These are phyloP conservation scores for Phaeomoniella chlamydospora DNA, from an alignment of 2,329 filamentous ascomycete species.

Conservation along the genomic window DNA sequence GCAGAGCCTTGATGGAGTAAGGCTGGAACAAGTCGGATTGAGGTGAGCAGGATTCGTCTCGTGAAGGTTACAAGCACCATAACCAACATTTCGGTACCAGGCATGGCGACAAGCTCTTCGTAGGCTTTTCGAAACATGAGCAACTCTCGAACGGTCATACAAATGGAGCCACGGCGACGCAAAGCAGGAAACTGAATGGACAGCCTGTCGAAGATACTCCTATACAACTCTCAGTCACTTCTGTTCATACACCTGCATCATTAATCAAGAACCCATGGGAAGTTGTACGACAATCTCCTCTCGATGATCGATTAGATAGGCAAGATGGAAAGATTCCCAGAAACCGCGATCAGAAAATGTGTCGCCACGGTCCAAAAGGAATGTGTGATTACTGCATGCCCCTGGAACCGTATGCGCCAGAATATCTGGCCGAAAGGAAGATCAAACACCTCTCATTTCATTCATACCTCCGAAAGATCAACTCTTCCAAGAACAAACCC, in stretches of 20 bases:
- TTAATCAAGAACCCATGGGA: slow-evolving; percentile 87
- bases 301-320: slow-evolving; percentile 79
- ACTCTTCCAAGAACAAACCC: slow-evolving; percentile 89
- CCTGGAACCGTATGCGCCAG: slow-evolving; percentile 79
- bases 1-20: slow-evolving; percentile 35
- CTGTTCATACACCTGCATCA: slow-evolving; percentile 18
- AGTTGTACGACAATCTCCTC: slow-evolving; percentile 67
- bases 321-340: slow-evolving; percentile 79
- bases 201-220: slow-evolving; percentile 22
- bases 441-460: slow-evolving; percentile 98
- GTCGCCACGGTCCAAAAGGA: slow-evolving; percentile 85
- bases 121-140: slow-evolving; percentile 57
- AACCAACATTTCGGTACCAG: slow-evolving; percentile 28
- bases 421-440: slow-evolving; percentile 85
- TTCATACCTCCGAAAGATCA: slow-evolving; percentile 84
- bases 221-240: slow-evolving; percentile 18
- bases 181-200: slow-evolving; percentile 57
- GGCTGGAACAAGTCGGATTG: slow-evolving; percentile 42
- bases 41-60: slow-evolving; percentile 25
- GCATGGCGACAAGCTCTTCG: slow-evolving; percentile 82
- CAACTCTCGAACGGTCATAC: slow-evolving; percentile 34
- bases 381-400: slow-evolving; percentile 99
- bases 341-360: slow-evolving; percentile 68
- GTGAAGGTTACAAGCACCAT: neutral
- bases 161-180: slow-evolving; percentile 7